Base-by-base conservation (phyloP, 2,329 filamentous ascomycete genomes). In the Magnaporthiopsis poae region DNA sequence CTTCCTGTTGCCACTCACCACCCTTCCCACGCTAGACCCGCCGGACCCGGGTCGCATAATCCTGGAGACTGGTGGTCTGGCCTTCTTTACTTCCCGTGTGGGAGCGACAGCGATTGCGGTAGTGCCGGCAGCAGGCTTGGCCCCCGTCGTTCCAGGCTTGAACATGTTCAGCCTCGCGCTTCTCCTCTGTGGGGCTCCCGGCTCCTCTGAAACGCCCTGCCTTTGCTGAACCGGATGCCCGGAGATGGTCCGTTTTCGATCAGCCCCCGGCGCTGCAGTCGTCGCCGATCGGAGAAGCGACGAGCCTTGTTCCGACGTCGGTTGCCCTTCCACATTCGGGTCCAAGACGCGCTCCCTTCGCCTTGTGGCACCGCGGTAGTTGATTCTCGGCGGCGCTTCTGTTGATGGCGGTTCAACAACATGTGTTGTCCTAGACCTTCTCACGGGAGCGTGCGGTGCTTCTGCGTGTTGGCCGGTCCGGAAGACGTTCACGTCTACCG, bases 211-310 rank as follows among this genome's bases (percentile, higher is more conserved):
- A 65, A 84, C 85, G 62, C 75, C 72, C 65, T 79, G 82, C 69
- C 77, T 79, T 63, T 80, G 80, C 69, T 77, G 84, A 63, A 84
- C 85, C 18, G 84, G 84, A 71, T 96, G 91, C 4, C 94, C 94
- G 60, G 94, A 96, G n/a, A 96, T 86, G 1, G 92, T 97, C 71
- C 94, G 87, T 79, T 97, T 98, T 75, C 92, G 87, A 68, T 93
- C 90, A 18, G 82, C 78, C 4, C 79, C 80, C 27, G 82, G 75
- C 21, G 76, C 69, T 69, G 80, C 71, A 69, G 77, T 66, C 61
- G 69, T 74, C 25, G 80, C 73, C 66, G 79, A 72, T 78, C 80
- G 74, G 77, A 71, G 75, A 63, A 72, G 73, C 62, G 70, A 74
- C 69, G 71, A 77, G 8, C 29, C 21, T 1, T 78, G 74, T 59